phyloP scores from a whole-genome alignment of 805 yeast genomes.

The Novakomyces olei region DNA sequence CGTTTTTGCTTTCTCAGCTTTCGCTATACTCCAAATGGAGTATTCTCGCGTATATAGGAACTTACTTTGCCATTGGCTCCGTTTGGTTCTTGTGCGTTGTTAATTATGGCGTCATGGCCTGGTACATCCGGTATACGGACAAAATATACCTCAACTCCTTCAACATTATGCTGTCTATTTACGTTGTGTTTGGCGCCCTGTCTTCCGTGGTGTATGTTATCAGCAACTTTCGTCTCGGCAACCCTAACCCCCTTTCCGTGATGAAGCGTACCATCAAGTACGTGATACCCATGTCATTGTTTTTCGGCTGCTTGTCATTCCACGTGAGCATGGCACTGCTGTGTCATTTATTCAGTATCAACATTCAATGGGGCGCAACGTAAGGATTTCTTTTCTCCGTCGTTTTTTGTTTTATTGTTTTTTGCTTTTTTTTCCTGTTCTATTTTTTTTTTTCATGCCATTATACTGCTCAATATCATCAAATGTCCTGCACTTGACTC shows the following conservation, averaged over 20 bases:
- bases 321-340: constrained; percentile 6
- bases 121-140: constrained; percentile 6
- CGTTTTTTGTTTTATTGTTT: too few species aligned
- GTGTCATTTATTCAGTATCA: constrained; percentile 7
- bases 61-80: constrained; percentile 8
- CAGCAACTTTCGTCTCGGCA: constrained; percentile 4
- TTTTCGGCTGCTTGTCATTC: constrained; percentile 8
- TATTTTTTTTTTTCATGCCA: too few species aligned
- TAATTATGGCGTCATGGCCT: constrained; percentile 7
- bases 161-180: constrained; percentile 5
- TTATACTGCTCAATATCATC: too few species aligned
- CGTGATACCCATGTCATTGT: constrained; percentile 6
- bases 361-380: constrained; percentile 9
- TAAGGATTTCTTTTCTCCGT: too few species aligned
- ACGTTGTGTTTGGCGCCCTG: constrained; percentile 7
- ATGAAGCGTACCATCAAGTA: constrained; percentile 4
- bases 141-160: constrained; percentile 7
- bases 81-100: constrained; percentile 5
- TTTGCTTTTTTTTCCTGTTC: too few species aligned
- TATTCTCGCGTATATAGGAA: constrained; percentile 8
- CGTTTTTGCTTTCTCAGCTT: constrained; percentile 6
- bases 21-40: constrained; percentile 7
- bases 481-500: too few species aligned
- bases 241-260: constrained; percentile 4
- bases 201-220: constrained; percentile 6